Percentiles rank a stretch among this genome's conserved stretches.
Conservation (phyloP, 306 rosid species). For the Dryas octopetala region DNA sequence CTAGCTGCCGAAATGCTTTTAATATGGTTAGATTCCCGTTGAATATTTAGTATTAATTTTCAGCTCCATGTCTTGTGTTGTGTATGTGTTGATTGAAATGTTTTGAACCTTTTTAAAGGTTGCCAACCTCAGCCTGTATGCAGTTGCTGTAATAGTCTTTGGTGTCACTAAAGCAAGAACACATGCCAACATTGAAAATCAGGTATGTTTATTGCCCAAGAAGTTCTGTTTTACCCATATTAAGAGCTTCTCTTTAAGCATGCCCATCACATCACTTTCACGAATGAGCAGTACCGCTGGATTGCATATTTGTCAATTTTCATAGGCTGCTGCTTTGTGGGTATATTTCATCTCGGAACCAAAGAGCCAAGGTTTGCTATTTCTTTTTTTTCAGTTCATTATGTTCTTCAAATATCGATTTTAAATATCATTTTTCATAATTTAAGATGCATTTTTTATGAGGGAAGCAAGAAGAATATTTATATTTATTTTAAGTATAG, state of each 20-base stretch:
- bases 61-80: background rate
- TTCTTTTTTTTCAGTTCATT: background rate
- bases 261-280: constrained; percentile 25
- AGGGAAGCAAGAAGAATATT: constrained; percentile 8
- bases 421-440: background rate
- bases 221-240: constrained; percentile 21
- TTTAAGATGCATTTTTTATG: background rate
- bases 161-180: constrained; percentile 43
- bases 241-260: constrained; percentile 11
- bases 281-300: constrained; percentile 78
- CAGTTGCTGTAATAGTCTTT: constrained; percentile 68
- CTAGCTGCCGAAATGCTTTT: constrained; percentile 97
- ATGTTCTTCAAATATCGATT: background rate
- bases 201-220: constrained; percentile 45
- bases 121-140: constrained; percentile 87
- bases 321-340: constrained; percentile 90
- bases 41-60: constrained; percentile 16
- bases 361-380: constrained; percentile 83
- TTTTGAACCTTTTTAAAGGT: constrained; percentile 43
- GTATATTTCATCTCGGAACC: constrained; percentile 63
- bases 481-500: background rate
- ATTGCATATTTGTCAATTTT: constrained; percentile 85
- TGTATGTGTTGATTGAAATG: background rate
- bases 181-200: constrained; percentile 54
- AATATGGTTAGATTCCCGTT: constrained; percentile 59